Percentiles rank a stretch among this genome's conserved stretches.
phyloP scores from a whole-genome alignment of 306 rosid species.

The Cucumis sativus region DNA sequence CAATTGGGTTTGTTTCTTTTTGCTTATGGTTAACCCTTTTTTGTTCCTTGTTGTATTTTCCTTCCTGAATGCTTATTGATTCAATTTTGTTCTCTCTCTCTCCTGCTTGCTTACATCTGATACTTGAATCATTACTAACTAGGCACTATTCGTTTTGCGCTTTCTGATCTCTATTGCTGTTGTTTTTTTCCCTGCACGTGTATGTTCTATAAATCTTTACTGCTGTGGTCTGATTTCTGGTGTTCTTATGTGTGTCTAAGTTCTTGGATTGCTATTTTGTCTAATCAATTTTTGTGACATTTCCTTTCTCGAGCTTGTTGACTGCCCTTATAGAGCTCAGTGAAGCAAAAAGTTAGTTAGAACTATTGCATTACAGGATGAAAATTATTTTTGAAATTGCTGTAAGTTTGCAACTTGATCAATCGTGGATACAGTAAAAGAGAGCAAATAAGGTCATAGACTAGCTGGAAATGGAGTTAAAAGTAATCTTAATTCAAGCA shows the following conservation, averaged over 20 bases:
- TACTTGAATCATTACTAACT: not conserved
- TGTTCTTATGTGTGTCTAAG: not conserved
- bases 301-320: not conserved
- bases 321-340: not conserved
- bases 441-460: not conserved
- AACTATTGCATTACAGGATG: not conserved
- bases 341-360: not conserved
- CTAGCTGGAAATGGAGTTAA: constrained; percentile 1
- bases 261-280: not conserved
- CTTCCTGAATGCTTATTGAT: not conserved
- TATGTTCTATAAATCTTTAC: not conserved
- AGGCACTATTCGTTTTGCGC: not conserved
- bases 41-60: constrained; percentile 3
- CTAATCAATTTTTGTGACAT: not conserved
- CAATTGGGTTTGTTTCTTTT: not conserved
- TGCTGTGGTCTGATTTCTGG: not conserved
- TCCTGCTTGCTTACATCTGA: not conserved
- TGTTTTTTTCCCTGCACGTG: not conserved
- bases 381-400: not conserved
- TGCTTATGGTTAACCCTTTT: constrained; percentile 6
- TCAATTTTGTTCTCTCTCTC: not conserved
- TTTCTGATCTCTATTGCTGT: not conserved
- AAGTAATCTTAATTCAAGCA: not conserved
- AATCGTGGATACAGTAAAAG: not conserved
- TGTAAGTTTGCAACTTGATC: not conserved